Evolutionary conservation across 306 rosid species (phyloP), one percentile per base, ranked within the genome.

Genomic region (Ammopiptanthus mongolicus): DNA sequence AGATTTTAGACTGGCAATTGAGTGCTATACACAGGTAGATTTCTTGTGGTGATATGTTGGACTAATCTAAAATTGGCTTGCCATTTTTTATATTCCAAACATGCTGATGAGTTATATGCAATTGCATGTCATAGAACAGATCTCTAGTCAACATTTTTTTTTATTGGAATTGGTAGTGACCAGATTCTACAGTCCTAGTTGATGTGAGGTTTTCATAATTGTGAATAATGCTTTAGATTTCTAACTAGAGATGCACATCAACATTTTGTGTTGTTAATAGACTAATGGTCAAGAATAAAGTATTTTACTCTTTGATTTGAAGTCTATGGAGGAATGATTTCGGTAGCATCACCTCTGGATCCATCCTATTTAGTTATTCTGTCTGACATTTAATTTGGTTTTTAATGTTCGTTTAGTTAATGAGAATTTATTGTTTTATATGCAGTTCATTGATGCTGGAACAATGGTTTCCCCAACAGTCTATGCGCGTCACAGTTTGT

Each of bases 381-480:
- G 53, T 78, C 37, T 61, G 37, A 33, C 23, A 48, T 44, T 47
- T 19, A 66, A 28, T 36, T 62, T 50, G 46, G 33, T 56, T 61
- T 51, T 10, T 61, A 31, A 65, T 48, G 51, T 52, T 59, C 19
- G 15, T 55, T 23, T 62, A 37, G 21, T 19, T 19, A 75, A 73
- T 56, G 68, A 74, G 51, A 28, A 55, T 29, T 55, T 48, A 17
- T 63, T 81, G 50, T 52, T 67, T 23, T 55, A 29, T 64, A 25
- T 60, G 75, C 88, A 89, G 95, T 87, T 91, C 81, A 74, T 89
- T 65, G 88, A 91, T 78, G 85, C 59, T 22, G 95, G 95, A 84
- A 89, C 89, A 47, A 89, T 89, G 95, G 81, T 86, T 63, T 91
- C 97, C 63, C 97, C 93, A 47, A 91, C 95, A 5, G 83, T 89